These are phyloP conservation scores for Sherardia arvensis DNA, from an alignment of 257 asterid genomes.

Conservation along the genomic window DNA sequence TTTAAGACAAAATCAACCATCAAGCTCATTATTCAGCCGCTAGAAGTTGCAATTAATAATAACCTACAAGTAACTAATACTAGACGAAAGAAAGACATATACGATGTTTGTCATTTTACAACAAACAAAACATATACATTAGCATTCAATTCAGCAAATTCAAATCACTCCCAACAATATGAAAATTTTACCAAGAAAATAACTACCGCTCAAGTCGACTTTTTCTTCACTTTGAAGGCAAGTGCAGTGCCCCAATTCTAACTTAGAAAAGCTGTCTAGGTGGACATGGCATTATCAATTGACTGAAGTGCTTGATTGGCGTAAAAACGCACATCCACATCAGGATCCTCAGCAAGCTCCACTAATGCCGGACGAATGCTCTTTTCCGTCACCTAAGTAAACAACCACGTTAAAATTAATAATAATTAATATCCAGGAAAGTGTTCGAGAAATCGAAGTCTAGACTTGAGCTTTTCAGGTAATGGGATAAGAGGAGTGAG, in stretches of 20 bases:
- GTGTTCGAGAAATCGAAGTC: not conserved
- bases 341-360: conserved; percentile 62
- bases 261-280: conserved; percentile 18
- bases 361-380: conserved; percentile 51
- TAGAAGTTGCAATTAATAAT: not conserved
- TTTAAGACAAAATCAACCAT: not conserved
- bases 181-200: not conserved
- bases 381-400: conserved; percentile 45
- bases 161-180: conserved; percentile 4
- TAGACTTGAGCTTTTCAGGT: too few relatives aligned
- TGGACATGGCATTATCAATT: conserved; percentile 47
- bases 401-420: not conserved
- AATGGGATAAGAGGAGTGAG: not conserved
- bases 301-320: conserved; percentile 57
- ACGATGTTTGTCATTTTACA: not conserved
- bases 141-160: conserved; percentile 1
- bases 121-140: conserved; percentile 1
- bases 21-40: not conserved
- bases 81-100: not conserved
- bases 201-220: not conserved
- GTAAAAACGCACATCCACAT: conserved; percentile 60
- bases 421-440: too few relatives aligned
- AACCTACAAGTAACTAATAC: not conserved
- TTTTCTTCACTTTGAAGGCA: not conserved
- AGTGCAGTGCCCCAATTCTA: not conserved